These are phyloP conservation scores for Penicillium pancosmium DNA, from an alignment of 495 filamentous ascomycete species.

Conservation along the genomic window DNA sequence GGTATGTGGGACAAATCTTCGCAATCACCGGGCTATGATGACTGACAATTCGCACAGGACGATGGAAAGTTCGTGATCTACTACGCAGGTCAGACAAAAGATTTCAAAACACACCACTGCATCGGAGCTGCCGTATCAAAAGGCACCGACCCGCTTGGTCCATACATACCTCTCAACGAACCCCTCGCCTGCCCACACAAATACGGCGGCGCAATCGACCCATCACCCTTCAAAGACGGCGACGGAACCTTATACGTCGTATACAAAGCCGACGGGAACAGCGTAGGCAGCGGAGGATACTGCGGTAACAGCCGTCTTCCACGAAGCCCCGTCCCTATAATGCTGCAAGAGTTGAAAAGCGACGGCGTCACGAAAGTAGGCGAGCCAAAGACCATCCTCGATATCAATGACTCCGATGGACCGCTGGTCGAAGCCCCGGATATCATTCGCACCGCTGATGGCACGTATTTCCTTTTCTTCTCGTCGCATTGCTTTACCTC, in stretches of 20 bases:
- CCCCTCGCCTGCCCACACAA: slow-evolving; percentile 51
- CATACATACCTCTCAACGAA: slow-evolving; percentile 46
- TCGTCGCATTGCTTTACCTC: slow-evolving; percentile 58
- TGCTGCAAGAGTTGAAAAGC: slow-evolving; percentile 56
- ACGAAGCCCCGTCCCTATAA: slow-evolving; percentile 52
- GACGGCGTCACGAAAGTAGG: slow-evolving; percentile 57
- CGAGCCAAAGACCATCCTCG: slow-evolving; percentile 51
- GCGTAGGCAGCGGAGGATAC: slow-evolving; percentile 54
- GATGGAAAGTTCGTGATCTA: slow-evolving; percentile 58
- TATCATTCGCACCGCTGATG: slow-evolving; percentile 46
- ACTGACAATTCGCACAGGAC: slow-evolving; percentile 21
- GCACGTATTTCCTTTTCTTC: slow-evolving; percentile 62
- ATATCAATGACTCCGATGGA: slow-evolving; percentile 55
- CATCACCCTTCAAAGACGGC: slow-evolving; percentile 51
- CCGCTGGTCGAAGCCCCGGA: slow-evolving; percentile 63
- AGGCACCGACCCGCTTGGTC: slow-evolving; percentile 43
- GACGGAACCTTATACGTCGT: slow-evolving; percentile 56
- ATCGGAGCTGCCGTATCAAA: slow-evolving; percentile 52
- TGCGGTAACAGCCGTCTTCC: slow-evolving; percentile 55
- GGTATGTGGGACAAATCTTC: slow-evolving; percentile 22
- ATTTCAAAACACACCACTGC: slow-evolving; percentile 47
- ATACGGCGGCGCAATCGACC: slow-evolving; percentile 60
- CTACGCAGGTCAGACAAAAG: slow-evolving; percentile 49
- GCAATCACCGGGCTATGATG: not conserved
- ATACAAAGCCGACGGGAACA: slow-evolving; percentile 65